Conservation (phyloP, 177 flowering plant genomes). For the Telopea speciosissima region DNA sequence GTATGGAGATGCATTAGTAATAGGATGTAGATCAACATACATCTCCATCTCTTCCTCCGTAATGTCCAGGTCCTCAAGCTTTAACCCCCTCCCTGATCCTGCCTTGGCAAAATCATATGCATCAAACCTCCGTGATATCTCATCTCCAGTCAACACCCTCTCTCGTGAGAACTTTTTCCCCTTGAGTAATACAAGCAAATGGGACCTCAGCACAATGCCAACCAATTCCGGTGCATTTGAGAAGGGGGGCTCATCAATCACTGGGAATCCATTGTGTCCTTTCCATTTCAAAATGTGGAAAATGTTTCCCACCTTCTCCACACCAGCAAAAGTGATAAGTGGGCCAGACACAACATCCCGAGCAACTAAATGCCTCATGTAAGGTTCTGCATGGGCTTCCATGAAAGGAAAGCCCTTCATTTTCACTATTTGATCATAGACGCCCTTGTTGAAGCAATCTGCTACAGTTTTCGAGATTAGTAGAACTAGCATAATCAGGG, state of each 20-base stretch:
- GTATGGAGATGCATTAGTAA: conserved; percentile 78
- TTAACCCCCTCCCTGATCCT: conserved; percentile 77
- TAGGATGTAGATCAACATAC: conserved; percentile 93
- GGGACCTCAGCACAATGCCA: conserved; percentile 51
- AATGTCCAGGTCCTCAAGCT: conserved; percentile 69
- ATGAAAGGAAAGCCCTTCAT: conserved; percentile 57
- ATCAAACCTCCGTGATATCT: conserved; percentile 37
- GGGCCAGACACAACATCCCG: conserved; percentile 55
- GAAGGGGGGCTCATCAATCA: conserved; percentile 54
- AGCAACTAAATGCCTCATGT: conserved; percentile 49
- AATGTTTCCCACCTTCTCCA: conserved; percentile 51
- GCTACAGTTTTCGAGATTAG: conserved; percentile 61
- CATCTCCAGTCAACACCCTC: conserved; percentile 25
- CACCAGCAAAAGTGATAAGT: conserved; percentile 36
- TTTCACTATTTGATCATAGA: conserved; percentile 51
- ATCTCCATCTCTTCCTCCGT: conserved; percentile 76
- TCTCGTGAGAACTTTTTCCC: conserved; percentile 34
- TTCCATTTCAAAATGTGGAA: conserved; percentile 31
- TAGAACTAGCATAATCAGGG: conserved; percentile 53
- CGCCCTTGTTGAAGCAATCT: conserved; percentile 52
- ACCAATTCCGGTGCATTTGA: conserved; percentile 40
- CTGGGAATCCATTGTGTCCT: conserved; percentile 54
- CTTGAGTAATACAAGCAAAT: conserved; percentile 46
- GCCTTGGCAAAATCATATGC: conserved; percentile 86
- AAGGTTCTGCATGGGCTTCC: conserved; percentile 65